Evolutionary conservation across 202 grass and related monocot genomes (phyloP).

Genomic region (Saccharum hybrid): DNA sequence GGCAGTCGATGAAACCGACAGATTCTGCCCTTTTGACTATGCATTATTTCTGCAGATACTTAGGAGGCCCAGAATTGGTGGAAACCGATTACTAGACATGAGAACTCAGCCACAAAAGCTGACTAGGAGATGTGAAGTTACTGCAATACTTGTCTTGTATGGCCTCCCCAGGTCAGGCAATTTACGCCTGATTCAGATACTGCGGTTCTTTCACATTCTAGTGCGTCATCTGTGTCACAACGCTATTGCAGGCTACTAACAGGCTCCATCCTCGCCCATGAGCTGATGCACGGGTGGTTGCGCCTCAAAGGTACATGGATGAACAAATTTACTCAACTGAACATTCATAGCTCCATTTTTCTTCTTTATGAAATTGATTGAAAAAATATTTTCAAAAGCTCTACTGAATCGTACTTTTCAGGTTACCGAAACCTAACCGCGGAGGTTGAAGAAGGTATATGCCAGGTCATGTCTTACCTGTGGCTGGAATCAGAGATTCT

Average conservation of each 20-base stretch:
- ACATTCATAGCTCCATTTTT: background rate
- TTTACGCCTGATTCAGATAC: too few species aligned
- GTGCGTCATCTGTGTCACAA: constrained; percentile 9
- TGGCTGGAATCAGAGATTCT: constrained; percentile 93
- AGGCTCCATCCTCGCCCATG: constrained; percentile 95
- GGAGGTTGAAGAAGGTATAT: constrained; percentile 93
- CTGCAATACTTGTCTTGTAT: constrained; percentile 91
- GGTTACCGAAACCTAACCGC: constrained; percentile 74
- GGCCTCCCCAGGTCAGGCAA: constrained; percentile 84
- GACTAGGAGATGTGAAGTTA: constrained; percentile 80
- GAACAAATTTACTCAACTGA: background rate
- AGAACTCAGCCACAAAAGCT: constrained; percentile 75
- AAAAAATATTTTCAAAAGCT: background rate
- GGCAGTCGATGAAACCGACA: background rate
- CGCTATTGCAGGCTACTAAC: constrained; percentile 74
- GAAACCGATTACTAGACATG: constrained; percentile 74
- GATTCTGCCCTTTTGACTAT: background rate
- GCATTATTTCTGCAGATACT: constrained; percentile 59
- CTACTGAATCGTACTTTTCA: constrained; percentile 39
- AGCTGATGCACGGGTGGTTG: constrained; percentile 96
- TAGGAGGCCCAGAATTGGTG: constrained; percentile 82
- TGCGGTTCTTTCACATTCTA: background rate
- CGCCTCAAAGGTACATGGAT: constrained; percentile 78
- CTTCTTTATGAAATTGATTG: background rate
- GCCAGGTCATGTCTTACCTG: constrained; percentile 89